Base-by-base conservation (phyloP, 140 eudicot species). In the Cichorium intybus region DNA sequence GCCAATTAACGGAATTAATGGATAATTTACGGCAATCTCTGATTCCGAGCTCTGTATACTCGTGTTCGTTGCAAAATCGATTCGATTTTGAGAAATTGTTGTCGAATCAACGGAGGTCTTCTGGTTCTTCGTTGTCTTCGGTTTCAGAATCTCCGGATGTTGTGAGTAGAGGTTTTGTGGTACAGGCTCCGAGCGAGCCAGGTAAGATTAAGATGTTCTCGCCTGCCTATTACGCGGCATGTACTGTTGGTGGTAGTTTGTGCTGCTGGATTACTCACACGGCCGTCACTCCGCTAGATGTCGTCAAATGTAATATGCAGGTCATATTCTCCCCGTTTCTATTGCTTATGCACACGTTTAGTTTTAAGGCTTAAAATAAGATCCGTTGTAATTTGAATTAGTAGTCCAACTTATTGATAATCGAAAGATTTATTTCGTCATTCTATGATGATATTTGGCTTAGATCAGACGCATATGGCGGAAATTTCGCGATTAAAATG, bases 301-400 rank as follows among this genome's bases (percentile, higher is more conserved):
- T 82, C 61, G 79, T 82, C 56, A 82, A 82, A 62, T 78, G 84
- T 68, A 82, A 82, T 24, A 79, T 82, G 88, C 88, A 82, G 88
- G 88, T 79, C 66, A 21, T n/a, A n/a, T 53, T 59, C 11, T 73
- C 6, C 1, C 24, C 57, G 34, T 45, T 16, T 61, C 16, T 64
- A 24, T 48, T 7, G n/a, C 3, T 31, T 10, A n/a, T 9, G 10
- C 60, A 15, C 2, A 4, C 16, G 22, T 37, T 10, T 22, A 3
- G 22, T 37, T 1, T 60, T 27, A 21, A 60, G 14, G 24, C 5
- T 48, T 3, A 4, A 14, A 17, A 48, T 48, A 48, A 48, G 54
- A 43, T 15, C 20, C 5, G 49, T 43, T 15, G 18, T 4, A 20
- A 43, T 43, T 12, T 15, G 18, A 43, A 3, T 43, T 7, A 7